Base-by-base conservation (phyloP, 2,329 filamentous ascomycete genomes). In the Helicocarpus griseus region DNA sequence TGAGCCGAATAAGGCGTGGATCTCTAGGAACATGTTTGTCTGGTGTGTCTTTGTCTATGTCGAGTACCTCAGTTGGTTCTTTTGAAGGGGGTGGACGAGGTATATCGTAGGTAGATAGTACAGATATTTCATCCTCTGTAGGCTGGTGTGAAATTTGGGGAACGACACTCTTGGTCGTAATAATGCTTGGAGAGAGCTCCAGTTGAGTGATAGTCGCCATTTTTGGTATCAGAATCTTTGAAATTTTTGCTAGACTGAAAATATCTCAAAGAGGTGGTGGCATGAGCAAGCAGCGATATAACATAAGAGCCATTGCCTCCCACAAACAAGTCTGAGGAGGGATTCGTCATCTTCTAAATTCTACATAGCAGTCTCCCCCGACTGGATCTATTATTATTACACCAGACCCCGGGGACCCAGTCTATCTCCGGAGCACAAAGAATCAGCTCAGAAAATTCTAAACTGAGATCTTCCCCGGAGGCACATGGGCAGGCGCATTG, bases 1-100 rank as follows among this genome's bases (percentile, higher is more conserved):
- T 96, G 13, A 96, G 74, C 48, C 90, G 80, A 57, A 96, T 93
- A 14, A 96, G 74, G 38, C 89, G 79, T 1, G 85, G 76, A 69
- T 95, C 89, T 65, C 90, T 78, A 21, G 83, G 77, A 19, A 96
- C 86, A 73, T 91, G 87, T 58, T 70, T 74, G 63, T 96, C 90
- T 7, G 90, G 90, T 0, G 89, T 96, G 56, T 86, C 85, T 56
- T 86, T 75, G 64, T 95, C 89, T 61, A 87, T 70, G n/a, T 82
- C 74, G 5, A 94, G 74, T 11, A 93, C 79, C 39, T 77, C 70
- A 45, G 78, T 82, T 4, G 80, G 74, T 45, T 66, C 64, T 38
- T 66, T 76, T 4, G 81, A 76, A 21, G 74, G 76, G 8, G 87
- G 88, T 11, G 89, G 87, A 3, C 94, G 73, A 21, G 87, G 78